Base-by-base conservation (phyloP, 179 eudicot genomes). In the Silene noctiflora region DNA sequence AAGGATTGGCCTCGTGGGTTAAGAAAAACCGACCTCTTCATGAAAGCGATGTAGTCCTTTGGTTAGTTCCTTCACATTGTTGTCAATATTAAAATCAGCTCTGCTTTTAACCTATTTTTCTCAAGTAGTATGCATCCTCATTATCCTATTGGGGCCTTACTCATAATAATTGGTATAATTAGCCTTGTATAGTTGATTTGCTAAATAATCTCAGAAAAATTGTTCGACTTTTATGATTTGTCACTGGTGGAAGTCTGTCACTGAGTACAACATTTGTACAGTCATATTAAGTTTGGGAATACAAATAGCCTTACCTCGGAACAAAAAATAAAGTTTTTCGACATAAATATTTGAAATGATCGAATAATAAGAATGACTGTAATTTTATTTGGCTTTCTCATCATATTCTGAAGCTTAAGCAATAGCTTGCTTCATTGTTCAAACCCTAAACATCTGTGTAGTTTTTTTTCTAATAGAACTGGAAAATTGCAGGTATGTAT, bases 1-100 rank as follows among this genome's bases (percentile, higher is more conserved):
- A 94, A 78, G 98, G 97, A 65, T 85, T 94, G 83, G 89, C 91
- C 76, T 87, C 97, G 2, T 94, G 97, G 97, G 93, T 92, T 27
- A 86, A 94, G 89, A 80, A 92, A 73, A 85, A 94, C 22, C 89
- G 98, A 24, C 84, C 91, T 61, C 86, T 94, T 39, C 90, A 87
- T 77, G 97, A 94, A 84, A 86, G 85, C 61, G 93, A 92, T 79
- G 76, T 94, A 58, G 96, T 94, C 83, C 97, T 94, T 46, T 94
- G 96, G 98, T 94, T 39, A 84, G 93, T 83, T 77, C 63, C 22
- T 39, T 69, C 64, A 16, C 44, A 48, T 77, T 64, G 12, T 13
- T 3, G 3, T 29, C 29, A 17, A 2, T 21, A 71, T 27, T 2
- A 24, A 22, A 2, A 13, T 31, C 46, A 21, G 16, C 17, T 51